These are phyloP conservation scores for Solanum ossicruentum DNA, from an alignment of 257 asterid genomes.

Conservation along the genomic window DNA sequence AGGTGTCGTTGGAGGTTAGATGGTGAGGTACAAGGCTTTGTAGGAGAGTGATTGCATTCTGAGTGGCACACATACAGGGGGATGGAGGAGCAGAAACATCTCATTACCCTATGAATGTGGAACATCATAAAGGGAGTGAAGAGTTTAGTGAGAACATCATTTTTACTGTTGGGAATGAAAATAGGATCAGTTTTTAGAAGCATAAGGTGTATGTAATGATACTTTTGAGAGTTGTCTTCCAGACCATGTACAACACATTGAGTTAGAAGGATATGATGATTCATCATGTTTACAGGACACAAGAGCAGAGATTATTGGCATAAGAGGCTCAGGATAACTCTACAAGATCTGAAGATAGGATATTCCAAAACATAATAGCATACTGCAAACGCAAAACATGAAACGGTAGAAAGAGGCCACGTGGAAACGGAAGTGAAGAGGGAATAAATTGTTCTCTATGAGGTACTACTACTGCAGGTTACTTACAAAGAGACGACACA, in stretches of 20 bases:
- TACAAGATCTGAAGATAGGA: not conserved
- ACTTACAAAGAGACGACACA: not conserved
- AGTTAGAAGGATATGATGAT: not conserved
- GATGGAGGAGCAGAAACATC: not conserved
- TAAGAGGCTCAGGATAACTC: not conserved
- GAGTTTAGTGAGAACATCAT: not conserved
- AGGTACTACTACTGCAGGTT: not conserved
- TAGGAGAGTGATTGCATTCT: not conserved
- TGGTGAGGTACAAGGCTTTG: not conserved
- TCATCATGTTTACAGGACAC: not conserved
- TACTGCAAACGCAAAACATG: not conserved
- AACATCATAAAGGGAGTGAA: not conserved
- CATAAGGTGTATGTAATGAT: not conserved
- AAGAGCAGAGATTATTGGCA: not conserved
- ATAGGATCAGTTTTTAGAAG: not conserved
- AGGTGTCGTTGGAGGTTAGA: not conserved
- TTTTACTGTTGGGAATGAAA: not conserved
- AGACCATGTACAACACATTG: not conserved
- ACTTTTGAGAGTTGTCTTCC: not conserved
- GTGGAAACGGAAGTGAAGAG: not conserved
- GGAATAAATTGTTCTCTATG: not conserved
- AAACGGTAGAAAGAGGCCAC: not conserved
- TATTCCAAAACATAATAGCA: not conserved
- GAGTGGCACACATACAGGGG: not conserved
- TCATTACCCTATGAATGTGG: not conserved